Percentiles rank a stretch among this genome's conserved stretches.
Conservation (phyloP, 306 rosid species). For the Cicer yamashitae region DNA sequence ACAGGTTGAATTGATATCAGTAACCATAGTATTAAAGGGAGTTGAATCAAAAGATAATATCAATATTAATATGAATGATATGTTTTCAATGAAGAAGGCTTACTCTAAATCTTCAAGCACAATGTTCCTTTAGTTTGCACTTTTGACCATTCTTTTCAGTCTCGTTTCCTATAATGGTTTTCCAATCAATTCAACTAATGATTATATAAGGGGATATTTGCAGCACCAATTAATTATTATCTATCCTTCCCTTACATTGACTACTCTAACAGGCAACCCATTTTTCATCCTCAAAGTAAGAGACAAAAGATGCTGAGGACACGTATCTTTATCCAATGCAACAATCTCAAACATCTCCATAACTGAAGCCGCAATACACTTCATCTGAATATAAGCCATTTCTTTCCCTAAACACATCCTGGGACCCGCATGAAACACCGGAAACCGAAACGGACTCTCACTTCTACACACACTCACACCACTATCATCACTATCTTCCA, state of each 20-base stretch:
- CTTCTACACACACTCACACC: neutral
- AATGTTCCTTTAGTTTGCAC: no score
- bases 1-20: no score
- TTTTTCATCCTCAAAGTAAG: slow-evolving; percentile 8
- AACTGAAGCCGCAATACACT: slow-evolving; percentile 6
- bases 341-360: slow-evolving; percentile 12
- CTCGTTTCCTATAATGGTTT: no score
- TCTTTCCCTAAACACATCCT: slow-evolving; percentile 12
- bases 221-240: no score
- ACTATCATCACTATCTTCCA: neutral
- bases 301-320: slow-evolving; percentile 6
- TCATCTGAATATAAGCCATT: slow-evolving; percentile 24
- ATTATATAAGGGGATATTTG: no score
- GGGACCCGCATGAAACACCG: slow-evolving; percentile 25
- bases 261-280: neutral
- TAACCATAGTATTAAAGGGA: no score
- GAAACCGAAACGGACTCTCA: slow-evolving; percentile 10
- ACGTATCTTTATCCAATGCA: neutral
- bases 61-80: no score
- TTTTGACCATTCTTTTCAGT: no score
- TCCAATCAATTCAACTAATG: no score
- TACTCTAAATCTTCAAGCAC: no score
- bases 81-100: no score
- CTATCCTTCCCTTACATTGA: neutral
- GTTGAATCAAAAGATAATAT: no score